phyloP scores from a whole-genome alignment of 1,284 basidiomycete genomes.

The Mycena citricolor region DNA sequence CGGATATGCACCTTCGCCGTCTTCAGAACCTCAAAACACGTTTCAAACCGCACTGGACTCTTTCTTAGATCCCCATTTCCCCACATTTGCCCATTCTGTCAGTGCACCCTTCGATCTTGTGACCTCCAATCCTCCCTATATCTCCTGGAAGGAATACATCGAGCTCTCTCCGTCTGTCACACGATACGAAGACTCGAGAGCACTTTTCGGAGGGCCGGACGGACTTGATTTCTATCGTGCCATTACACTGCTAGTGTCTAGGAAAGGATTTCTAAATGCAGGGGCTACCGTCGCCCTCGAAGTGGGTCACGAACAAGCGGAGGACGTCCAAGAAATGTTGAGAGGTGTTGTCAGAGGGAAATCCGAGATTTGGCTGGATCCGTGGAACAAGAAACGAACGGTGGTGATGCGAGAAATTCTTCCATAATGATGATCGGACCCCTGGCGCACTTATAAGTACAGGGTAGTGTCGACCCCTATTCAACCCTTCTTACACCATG shows the following conservation, averaged over 20 bases:
- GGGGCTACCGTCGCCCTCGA: constrained; percentile 72
- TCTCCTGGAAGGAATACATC: constrained; percentile 67
- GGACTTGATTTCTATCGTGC: constrained; percentile 79
- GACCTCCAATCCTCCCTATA: constrained; percentile 94
- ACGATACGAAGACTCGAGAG: constrained; percentile 76
- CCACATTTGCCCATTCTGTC: constrained; percentile 29
- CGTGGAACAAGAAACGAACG: constrained; percentile 69
- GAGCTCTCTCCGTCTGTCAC: constrained; percentile 66
- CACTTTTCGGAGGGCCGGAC: constrained; percentile 75
- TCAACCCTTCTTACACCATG: constrained; percentile 6
- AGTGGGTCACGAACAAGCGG: constrained; percentile 75
- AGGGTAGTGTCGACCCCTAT: background rate
- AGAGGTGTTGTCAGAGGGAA: constrained; percentile 37
- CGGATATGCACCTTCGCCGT: constrained; percentile 35
- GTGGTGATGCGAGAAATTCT: constrained; percentile 59
- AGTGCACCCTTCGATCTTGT: constrained; percentile 69
- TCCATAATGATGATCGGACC: no score
- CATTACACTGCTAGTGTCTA: constrained; percentile 61
- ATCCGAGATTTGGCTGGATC: constrained; percentile 74
- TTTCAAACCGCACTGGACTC: constrained; percentile 44
- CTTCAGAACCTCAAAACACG: constrained; percentile 45
- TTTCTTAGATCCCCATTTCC: constrained; percentile 44
- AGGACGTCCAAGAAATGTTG: constrained; percentile 61
- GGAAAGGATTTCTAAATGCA: constrained; percentile 44
- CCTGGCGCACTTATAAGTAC: no score